Conservation (phyloP, 1,139 yeast species). For the Blastobotrys capitulatus region DNA sequence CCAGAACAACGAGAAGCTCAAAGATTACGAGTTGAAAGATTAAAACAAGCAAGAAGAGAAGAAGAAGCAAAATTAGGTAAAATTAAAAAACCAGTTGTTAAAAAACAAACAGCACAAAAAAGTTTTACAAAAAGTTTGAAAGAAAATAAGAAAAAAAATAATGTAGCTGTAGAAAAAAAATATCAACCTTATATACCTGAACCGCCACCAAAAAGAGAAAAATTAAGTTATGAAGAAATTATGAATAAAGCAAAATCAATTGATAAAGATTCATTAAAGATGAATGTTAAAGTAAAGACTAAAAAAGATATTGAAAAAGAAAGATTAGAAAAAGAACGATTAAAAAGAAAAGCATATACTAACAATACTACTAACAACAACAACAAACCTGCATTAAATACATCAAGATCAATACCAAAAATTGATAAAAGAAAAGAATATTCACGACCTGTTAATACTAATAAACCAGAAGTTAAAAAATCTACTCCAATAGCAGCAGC, state of each 20-base stretch:
- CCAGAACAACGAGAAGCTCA: conserved; percentile 26
- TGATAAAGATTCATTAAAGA: conserved; percentile 33
- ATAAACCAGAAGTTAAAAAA: neutral
- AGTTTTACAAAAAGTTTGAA: no score
- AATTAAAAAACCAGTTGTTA: conserved; percentile 6
- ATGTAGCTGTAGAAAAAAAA: neutral
- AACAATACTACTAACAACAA: neutral
- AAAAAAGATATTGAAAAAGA: neutral
- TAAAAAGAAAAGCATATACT: neutral
- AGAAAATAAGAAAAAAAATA: neutral
- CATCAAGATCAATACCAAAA: no score
- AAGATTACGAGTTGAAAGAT: conserved; percentile 24
- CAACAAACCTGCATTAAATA: neutral
- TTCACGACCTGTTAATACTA: no score
- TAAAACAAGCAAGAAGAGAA: conserved; percentile 27
- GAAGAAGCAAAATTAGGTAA: conserved; percentile 13
- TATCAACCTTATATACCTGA: conserved; percentile 4
- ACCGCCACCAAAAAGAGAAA: conserved; percentile 17
- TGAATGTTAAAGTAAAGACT: conserved; percentile 30
- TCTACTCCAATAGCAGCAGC: conserved; percentile 5
- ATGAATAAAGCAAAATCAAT: conserved; percentile 36
- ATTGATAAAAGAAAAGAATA: no score
- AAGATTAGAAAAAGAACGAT: neutral
- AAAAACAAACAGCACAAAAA: conserved; percentile 12
- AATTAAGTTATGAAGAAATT: conserved; percentile 35